Evolutionary conservation across 805 yeast genomes (phyloP).

Genomic region (Kodamaea jinghongensis): DNA sequence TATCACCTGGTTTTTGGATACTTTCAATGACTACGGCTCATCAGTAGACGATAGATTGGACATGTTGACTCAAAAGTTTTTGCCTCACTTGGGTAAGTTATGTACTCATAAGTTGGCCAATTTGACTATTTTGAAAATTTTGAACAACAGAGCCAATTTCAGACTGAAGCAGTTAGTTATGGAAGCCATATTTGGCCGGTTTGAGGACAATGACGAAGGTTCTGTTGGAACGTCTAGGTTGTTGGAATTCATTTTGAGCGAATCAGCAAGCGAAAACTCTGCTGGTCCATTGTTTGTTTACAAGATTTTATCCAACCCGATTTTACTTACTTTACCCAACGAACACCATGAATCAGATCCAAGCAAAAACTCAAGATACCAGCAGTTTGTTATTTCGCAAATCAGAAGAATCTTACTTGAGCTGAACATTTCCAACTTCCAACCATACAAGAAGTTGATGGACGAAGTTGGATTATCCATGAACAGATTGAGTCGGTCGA

Average conservation of each 20-base stretch:
- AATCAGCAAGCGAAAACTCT: constrained; percentile 52
- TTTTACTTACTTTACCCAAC: constrained; percentile 36
- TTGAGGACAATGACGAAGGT: constrained; percentile 22
- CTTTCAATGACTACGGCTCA: constrained; percentile 36
- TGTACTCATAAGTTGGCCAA: constrained; percentile 84
- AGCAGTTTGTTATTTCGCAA: constrained; percentile 56
- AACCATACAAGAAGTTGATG: constrained; percentile 79
- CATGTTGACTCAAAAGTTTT: constrained; percentile 59
- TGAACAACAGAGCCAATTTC: constrained; percentile 65
- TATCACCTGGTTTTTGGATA: constrained; percentile 92
- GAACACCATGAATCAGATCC: constrained; percentile 12
- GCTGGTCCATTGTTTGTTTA: constrained; percentile 60
- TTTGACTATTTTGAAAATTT: constrained; percentile 73
- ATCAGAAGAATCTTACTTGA: constrained; percentile 63
- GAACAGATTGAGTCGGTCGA: constrained; percentile 29
- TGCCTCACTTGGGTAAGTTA: constrained; percentile 59
- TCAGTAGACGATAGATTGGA: constrained; percentile 55
- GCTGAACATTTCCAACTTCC: constrained; percentile 52
- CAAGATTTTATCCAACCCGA: constrained; percentile 74
- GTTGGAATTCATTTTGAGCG: constrained; percentile 61
- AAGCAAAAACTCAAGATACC: constrained; percentile 30
- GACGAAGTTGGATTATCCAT: constrained; percentile 82
- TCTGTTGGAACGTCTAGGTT: constrained; percentile 38
- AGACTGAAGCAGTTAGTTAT: constrained; percentile 61
- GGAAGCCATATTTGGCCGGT: constrained; percentile 61